phyloP scores from a whole-genome alignment of 23 red algal species.

The Chondrus crispus region DNA sequence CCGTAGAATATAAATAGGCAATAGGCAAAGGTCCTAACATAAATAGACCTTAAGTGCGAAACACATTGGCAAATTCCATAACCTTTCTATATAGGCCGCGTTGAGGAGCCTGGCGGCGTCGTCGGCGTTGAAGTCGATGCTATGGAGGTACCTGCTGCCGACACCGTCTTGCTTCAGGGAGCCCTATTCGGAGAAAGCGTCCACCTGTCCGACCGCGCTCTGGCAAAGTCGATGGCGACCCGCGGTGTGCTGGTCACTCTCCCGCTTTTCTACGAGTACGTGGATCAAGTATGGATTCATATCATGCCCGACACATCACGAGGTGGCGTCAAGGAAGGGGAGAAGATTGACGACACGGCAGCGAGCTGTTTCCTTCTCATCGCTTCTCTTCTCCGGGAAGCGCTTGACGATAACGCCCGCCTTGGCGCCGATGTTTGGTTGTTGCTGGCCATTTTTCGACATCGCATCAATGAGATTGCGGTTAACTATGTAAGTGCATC shows the following conservation, averaged over 20 bases:
- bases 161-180: background rate
- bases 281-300: slow-evolving; percentile 7
- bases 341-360: slow-evolving; percentile 5
- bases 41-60: no score
- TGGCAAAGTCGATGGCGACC: background rate
- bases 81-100: slow-evolving; percentile 1
- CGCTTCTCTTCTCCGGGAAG: background rate
- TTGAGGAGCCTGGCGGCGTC: slow-evolving; percentile 1
- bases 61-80: no score
- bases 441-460: slow-evolving; percentile 19
- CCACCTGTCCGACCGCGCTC: background rate
- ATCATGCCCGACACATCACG: background rate
- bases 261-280: slow-evolving; percentile 26
- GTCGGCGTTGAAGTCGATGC: slow-evolving; percentile 14
- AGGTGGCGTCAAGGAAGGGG: background rate
- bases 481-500: background rate
- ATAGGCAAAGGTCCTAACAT: no score
- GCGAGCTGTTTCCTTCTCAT: slow-evolving; percentile 36
- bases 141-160: background rate
- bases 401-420: background rate
- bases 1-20: no score
- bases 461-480: slow-evolving; percentile 25
- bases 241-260: background rate
- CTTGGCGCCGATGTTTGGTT: slow-evolving; percentile 33
- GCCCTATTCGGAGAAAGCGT: slow-evolving; percentile 4